These are phyloP conservation scores for Lactarius akahatsu DNA, from an alignment of 768 basidiomycete species.

Conservation along the genomic window DNA sequence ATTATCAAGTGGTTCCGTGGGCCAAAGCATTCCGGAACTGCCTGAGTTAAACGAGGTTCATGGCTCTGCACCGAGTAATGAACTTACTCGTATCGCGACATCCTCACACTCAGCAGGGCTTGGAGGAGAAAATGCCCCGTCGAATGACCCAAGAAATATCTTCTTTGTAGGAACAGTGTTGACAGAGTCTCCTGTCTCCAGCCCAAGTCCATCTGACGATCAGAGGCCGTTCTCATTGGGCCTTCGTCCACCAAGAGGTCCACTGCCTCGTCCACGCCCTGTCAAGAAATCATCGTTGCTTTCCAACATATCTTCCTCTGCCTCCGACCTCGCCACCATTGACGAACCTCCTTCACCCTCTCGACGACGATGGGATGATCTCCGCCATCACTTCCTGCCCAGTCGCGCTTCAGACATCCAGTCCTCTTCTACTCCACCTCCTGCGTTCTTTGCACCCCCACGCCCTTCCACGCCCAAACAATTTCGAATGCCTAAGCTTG, in stretches of 20 bases:
- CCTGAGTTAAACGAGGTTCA: neutral
- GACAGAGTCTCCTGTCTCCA: slow-evolving; percentile 20
- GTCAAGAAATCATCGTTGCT: slow-evolving; percentile 27
- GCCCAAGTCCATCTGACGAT: slow-evolving; percentile 10
- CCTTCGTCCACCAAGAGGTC: neutral
- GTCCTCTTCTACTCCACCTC: slow-evolving; percentile 26
- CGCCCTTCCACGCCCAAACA: slow-evolving; percentile 32
- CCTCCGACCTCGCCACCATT: slow-evolving; percentile 8
- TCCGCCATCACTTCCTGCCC: slow-evolving; percentile 55
- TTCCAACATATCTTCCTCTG: slow-evolving; percentile 20
- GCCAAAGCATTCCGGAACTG: neutral
- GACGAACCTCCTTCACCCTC: slow-evolving; percentile 36
- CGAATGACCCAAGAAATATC: slow-evolving; percentile 1
- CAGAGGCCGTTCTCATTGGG: slow-evolving; percentile 12
- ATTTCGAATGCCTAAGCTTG: slow-evolving; percentile 50
- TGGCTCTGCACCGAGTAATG: slow-evolving; percentile 10
- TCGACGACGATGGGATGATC: slow-evolving; percentile 49
- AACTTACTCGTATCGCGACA: slow-evolving; percentile 1
- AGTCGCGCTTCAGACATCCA: slow-evolving; percentile 26
- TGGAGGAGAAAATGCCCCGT: neutral
- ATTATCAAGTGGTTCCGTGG: neutral
- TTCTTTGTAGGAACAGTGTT: slow-evolving; percentile 9
- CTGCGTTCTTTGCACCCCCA: slow-evolving; percentile 10
- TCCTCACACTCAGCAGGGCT: neutral
- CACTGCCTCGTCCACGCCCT: slow-evolving; percentile 18